Evolutionary conservation across 768 basidiomycete species (phyloP).

Genomic region (Kwoniella europaea): DNA sequence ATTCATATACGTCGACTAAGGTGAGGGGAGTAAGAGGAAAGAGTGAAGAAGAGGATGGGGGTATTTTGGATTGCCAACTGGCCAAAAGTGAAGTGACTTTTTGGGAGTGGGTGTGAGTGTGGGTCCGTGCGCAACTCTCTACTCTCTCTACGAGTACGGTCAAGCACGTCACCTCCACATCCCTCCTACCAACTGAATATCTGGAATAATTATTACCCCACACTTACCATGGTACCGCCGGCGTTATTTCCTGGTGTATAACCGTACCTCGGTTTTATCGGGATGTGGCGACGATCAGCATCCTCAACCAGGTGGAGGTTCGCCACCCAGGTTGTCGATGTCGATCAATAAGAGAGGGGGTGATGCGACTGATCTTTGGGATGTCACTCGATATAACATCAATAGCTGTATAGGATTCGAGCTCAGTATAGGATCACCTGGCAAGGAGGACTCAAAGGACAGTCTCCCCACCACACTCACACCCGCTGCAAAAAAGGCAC

Average conservation of each 20-base stretch:
- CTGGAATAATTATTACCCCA: conserved; percentile 15
- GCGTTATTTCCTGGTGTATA: neutral
- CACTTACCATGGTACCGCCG: conserved; percentile 2
- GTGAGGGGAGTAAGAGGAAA: neutral
- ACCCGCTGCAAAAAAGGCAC: neutral
- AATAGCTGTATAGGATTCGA: too few species aligned
- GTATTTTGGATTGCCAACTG: neutral
- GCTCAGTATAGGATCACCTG: too few species aligned
- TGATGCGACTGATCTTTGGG: conserved; percentile 13
- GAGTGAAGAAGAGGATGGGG: conserved; percentile 9
- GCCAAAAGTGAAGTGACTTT: neutral
- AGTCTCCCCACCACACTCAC: too few species aligned
- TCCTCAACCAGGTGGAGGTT: conserved; percentile 20
- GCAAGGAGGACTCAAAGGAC: too few species aligned
- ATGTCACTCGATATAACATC: neutral
- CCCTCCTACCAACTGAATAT: neutral
- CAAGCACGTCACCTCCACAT: conserved; percentile 21
- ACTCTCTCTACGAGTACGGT: neutral
- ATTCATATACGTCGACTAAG: conserved; percentile 32
- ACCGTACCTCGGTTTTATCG: conserved; percentile 9
- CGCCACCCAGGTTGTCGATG: conserved; percentile 10
- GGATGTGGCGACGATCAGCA: conserved; percentile 11
- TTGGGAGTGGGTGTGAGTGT: neutral
- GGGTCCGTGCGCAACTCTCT: neutral
- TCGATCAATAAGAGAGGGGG: conserved; percentile 8